A percentile compares a stretch with the other conserved stretches of the same genome.
phyloP scores from a whole-genome alignment of 2,329 filamentous ascomycete genomes.

The Byssochlamys sp. region DNA sequence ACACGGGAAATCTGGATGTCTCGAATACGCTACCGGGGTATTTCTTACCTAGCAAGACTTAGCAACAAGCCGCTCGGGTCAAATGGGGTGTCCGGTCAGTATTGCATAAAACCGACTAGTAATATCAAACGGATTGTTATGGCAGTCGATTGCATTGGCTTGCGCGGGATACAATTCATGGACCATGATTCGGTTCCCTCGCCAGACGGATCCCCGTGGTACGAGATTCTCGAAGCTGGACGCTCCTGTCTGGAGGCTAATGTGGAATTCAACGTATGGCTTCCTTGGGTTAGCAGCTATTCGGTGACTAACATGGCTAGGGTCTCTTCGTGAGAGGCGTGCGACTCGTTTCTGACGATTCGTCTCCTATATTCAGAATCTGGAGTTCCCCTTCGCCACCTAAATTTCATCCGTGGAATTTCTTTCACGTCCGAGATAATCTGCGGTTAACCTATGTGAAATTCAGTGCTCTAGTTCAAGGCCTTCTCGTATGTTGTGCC shows the following conservation, averaged over 20 bases:
- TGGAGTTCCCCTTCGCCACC: conserved; percentile 9
- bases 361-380: background rate
- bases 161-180: conserved; percentile 7
- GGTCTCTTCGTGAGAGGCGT: conserved; percentile 6
- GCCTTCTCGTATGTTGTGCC: conserved; percentile 7
- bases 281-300: background rate
- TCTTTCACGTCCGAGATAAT: background rate
- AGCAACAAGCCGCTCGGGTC: conserved; percentile 1
- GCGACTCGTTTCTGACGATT: background rate
- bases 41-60: conserved; percentile 1
- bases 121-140: conserved; percentile 2
- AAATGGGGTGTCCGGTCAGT: background rate
- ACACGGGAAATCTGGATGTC: background rate
- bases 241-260: background rate
- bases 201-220: conserved; percentile 9
- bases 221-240: conserved; percentile 6
- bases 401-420: conserved; percentile 5
- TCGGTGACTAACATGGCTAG: background rate
- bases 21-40: background rate
- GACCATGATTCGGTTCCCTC: conserved; percentile 1
- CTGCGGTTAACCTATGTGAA: conserved; percentile 6
- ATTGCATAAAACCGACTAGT: background rate
- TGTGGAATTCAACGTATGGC: conserved; percentile 1
- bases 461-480: conserved; percentile 5
- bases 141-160: conserved; percentile 4